phyloP scores from a whole-genome alignment of 306 rosid genomes.

The Psophocarpus tetragonolobus region DNA sequence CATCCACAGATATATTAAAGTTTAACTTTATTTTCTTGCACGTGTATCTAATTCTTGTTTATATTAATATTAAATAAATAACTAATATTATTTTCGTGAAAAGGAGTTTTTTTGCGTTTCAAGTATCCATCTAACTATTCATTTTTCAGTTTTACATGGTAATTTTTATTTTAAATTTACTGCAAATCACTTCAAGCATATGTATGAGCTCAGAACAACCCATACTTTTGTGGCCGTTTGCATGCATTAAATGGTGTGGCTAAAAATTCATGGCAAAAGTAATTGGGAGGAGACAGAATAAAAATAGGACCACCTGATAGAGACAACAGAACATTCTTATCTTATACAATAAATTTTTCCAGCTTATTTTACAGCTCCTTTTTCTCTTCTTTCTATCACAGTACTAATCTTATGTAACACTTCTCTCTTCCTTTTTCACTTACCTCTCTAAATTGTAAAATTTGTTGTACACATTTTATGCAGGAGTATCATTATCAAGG shows the following conservation, averaged over 20 bases:
- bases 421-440: neutral
- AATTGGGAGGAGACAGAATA: neutral
- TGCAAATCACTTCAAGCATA: neutral
- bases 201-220: neutral
- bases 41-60: neutral
- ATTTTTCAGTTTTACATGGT: neutral
- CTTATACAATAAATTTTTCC: neutral
- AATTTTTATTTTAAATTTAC: neutral
- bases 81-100: neutral
- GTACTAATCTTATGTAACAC: neutral
- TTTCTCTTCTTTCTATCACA: neutral
- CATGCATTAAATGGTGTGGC: neutral
- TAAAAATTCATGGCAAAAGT: neutral
- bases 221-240: neutral
- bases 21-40: neutral
- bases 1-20: neutral
- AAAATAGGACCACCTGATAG: neutral
- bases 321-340: neutral
- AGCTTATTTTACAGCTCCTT: neutral
- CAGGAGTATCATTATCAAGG: neutral
- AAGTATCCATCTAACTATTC: neutral
- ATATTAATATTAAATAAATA: neutral
- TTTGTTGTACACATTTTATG: neutral
- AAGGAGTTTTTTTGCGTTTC: neutral
- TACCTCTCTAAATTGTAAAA: neutral